A percentile compares a stretch with the other conserved stretches of the same genome.
Conservation (phyloP, 352 stramenopile genomes). For the Lagenidium giganteum region DNA sequence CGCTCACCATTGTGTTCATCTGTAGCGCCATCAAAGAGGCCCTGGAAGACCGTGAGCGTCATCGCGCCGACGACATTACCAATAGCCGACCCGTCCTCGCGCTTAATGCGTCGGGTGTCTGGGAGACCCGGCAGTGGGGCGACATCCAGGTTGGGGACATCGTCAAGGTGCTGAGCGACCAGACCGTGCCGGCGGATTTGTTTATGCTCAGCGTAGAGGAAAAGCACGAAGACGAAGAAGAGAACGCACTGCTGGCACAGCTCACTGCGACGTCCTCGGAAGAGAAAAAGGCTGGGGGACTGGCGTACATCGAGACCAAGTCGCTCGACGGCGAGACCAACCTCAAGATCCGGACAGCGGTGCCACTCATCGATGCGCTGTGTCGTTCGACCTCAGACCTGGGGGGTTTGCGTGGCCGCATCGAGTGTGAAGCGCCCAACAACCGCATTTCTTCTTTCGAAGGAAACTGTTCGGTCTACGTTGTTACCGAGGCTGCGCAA, state of each 20-base stretch:
- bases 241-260: no score
- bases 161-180: conserved; percentile 62
- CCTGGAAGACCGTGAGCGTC: conserved; percentile 76
- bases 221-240: conserved; percentile 37
- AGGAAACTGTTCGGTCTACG: conserved; percentile 48
- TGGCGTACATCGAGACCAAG: conserved; percentile 85
- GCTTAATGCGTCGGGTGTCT: conserved; percentile 35
- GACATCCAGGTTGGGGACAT: conserved; percentile 79
- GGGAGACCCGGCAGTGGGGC: conserved; percentile 49
- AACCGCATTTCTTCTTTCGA: conserved; percentile 83
- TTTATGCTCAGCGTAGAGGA: conserved; percentile 60
- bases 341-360: conserved; percentile 75
- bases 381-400: conserved; percentile 20
- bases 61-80: conserved; percentile 61
- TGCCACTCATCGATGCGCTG: conserved; percentile 39
- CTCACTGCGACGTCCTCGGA: no score
- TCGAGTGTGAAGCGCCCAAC: conserved; percentile 80
- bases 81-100: conserved; percentile 61
- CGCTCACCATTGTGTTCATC: conserved; percentile 71
- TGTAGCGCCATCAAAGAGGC: conserved; percentile 80
- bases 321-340: conserved; percentile 83
- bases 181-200: conserved; percentile 66
- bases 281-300: conserved; percentile 19
- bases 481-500: conserved; percentile 29
- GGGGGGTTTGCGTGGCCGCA: conserved; percentile 37